Conservation (phyloP, 176 grass and related monocot genomes). For the Elaeis guineensis region DNA sequence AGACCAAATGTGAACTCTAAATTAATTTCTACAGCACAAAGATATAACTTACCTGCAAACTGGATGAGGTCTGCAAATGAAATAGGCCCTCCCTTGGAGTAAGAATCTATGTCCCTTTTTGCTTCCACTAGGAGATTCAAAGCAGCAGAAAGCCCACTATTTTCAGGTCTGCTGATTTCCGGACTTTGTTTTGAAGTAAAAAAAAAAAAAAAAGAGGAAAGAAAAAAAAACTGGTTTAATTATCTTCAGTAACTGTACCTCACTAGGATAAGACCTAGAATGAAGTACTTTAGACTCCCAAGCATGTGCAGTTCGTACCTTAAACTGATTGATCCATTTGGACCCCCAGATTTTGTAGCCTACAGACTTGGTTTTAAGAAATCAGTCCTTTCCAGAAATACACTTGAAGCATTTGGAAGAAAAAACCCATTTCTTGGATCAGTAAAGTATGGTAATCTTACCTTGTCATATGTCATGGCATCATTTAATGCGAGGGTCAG, state of each 20-base stretch:
- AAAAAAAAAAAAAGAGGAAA: neutral
- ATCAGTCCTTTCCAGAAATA: neutral
- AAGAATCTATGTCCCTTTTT: conserved; percentile 85
- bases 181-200: conserved; percentile 38
- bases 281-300: no score
- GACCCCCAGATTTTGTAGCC: conserved; percentile 88
- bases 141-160: conserved; percentile 62
- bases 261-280: no score
- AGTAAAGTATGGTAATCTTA: conserved; percentile 18
- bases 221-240: neutral
- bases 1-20: no score
- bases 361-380: conserved; percentile 21
- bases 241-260: no score
- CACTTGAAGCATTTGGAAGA: neutral
- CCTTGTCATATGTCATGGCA: conserved; percentile 96
- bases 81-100: conserved; percentile 79
- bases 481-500: conserved; percentile 84
- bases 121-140: conserved; percentile 54
- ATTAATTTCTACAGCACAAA: neutral
- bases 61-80: conserved; percentile 85
- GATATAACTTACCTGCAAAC: conserved; percentile 37
- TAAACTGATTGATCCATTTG: conserved; percentile 95
- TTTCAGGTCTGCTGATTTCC: conserved; percentile 96
- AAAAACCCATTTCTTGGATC: neutral
- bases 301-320: conserved; percentile 35